Evolutionary conservation across 768 basidiomycete species (phyloP), one percentile per base, ranked within the genome.

Genomic region (Collybia nuda): DNA sequence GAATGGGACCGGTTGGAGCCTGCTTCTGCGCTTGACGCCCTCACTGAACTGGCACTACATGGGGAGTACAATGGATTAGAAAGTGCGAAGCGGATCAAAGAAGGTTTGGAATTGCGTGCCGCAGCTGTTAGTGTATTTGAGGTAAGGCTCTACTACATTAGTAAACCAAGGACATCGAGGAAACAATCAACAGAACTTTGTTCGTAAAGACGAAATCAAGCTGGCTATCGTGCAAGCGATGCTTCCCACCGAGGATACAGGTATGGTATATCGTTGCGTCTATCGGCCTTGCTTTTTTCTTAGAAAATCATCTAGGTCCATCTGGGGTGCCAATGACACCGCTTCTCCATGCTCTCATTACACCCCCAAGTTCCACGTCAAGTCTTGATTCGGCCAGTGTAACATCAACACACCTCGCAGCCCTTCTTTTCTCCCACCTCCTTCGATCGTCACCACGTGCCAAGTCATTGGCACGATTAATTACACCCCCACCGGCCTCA

Each of bases 1-100:
- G 93, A 96, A 62, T 93, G 91, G 91, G 91, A 95, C 64, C 80
- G 93, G 18, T 66, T 96, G 19, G 89, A 93, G 52, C 76, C 83
- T 3, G 80, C 88, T 14, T 86, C 90, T 3, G 90, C 90, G 0
- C 77, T 96, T 5, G 88, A 94, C 52, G 88, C 82, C 0, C 77
- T 97, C 9, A 82, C 96, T 0, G 86, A 90, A 53, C 77, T 93
- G 14, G 84, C 84, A 9, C 72, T 98, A 35, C 86, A 96, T 50
- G 96, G 95, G 1, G 95, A 97, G 70, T 89, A 91, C 64, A 84
- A 87, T 57, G 84, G 86, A n/a, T 56, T 76, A 45, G 80, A 82
- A 50, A 74, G 79, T 40, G 79, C 69, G 43, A 82, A 79, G 58
- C 72, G 85, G 37, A 62, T 73, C 19, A 84, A 82, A 61, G 88